Percentiles rank a stretch among this genome's conserved stretches.
Conservation (phyloP, 176 grass and related monocot genomes). For the Rhynchospora tenuis region DNA sequence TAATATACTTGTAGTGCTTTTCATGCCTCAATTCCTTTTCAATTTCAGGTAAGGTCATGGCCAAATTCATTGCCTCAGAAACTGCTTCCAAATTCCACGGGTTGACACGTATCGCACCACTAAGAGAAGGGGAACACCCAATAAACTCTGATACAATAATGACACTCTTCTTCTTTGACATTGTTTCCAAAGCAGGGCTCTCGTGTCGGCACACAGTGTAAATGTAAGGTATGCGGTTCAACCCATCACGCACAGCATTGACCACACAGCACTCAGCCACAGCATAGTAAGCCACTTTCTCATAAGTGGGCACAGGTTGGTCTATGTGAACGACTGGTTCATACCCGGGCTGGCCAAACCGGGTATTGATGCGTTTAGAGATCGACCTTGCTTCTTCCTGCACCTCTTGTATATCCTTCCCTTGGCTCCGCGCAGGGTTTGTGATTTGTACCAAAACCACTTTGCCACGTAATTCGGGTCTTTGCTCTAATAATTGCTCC, state of each 20-base stretch:
- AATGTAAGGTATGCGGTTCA: slow-evolving; percentile 88
- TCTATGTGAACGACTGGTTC: slow-evolving; percentile 61
- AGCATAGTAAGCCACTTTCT: slow-evolving; percentile 83
- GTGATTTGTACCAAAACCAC: slow-evolving; percentile 79
- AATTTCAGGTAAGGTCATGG: slow-evolving; percentile 45
- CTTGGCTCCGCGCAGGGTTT: slow-evolving; percentile 82
- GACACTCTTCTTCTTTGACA: slow-evolving; percentile 50
- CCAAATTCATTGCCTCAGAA: slow-evolving; percentile 69
- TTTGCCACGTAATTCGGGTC: slow-evolving; percentile 45
- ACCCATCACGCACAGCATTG: slow-evolving; percentile 77
- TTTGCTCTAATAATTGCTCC: slow-evolving; percentile 75
- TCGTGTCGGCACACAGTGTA: slow-evolving; percentile 89
- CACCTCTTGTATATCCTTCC: slow-evolving; percentile 82
- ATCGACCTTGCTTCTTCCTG: slow-evolving; percentile 56
- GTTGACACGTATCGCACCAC: slow-evolving; percentile 80
- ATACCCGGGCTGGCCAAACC: slow-evolving; percentile 66
- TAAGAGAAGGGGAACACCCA: slow-evolving; percentile 84
- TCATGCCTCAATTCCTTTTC: slow-evolving; percentile 90
- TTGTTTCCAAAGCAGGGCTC: slow-evolving; percentile 35
- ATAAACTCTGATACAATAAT: slow-evolving; percentile 90
- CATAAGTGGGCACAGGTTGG: slow-evolving; percentile 33
- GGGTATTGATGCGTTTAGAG: slow-evolving; percentile 62
- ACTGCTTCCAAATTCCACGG: slow-evolving; percentile 86
- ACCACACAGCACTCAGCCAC: slow-evolving; percentile 77
- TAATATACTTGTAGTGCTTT: slow-evolving; percentile 95